Evolutionary conservation across 164 flowering plant genomes (phyloP), one percentile per base, ranked within the genome.

Genomic region (Magnolia changhungtana): DNA sequence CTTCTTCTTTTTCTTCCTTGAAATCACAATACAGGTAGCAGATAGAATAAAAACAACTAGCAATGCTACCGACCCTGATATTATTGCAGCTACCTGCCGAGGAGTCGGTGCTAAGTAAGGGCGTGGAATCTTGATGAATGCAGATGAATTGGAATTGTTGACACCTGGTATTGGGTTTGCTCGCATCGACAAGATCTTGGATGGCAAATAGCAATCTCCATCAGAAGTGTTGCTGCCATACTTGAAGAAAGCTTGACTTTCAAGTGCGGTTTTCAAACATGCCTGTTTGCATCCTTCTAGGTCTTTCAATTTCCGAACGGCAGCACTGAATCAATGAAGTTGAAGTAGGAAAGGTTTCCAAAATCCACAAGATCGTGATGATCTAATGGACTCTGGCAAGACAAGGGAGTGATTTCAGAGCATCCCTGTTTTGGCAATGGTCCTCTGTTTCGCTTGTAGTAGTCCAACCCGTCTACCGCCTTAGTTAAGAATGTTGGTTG

Each of bases 91-190:
- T 27, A 67, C 24, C 24, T 0, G 24, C 24, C 0, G 24, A 23
- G 24, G 24, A 23, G 24, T 23, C 24, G 24, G 24, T 23, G 24
- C 24, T 23, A 23, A 23, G 24, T 23, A 23, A 23, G 24, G 64
- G 7, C 18, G 64, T 63, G 75, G 80, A 45, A 82, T 77, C 72
- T 82, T 78, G 11, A 82, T 45, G 49, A 66, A 79, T 49, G 73
- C 76, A 13, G 77, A 51, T 1, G 76, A 70, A 16, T 71, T 79
- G 58, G 71, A 76, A 24, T 6, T 11, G 3, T 58, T 50, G 8
- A 1, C 1, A 0, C 69, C 74, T 71, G 21, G 50, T 2, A 52
- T 52, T 52, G 59, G 27, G 68, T 72, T 49, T 63, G 50, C 72
- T 73, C 72, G 23, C 69, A 8, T 76, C 0, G 81, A 69, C 24